These are phyloP conservation scores for Xylaria hypoxylon DNA, from an alignment of 2,329 filamentous ascomycete genomes.

Conservation along the genomic window DNA sequence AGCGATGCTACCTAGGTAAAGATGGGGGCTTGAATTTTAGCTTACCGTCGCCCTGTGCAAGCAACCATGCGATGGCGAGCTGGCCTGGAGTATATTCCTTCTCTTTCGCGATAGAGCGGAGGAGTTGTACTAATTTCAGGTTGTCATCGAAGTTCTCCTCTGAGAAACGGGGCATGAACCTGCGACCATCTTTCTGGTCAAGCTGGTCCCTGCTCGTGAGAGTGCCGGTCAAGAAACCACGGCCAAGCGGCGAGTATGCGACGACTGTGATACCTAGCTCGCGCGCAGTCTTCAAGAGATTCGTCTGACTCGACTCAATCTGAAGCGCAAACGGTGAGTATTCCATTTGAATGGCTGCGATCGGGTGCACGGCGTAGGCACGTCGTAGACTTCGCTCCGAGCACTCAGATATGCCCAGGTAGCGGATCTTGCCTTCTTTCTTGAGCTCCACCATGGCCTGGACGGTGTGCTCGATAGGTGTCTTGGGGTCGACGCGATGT, in stretches of 20 bases:
- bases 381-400: slow-evolving; percentile 60
- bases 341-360: slow-evolving; percentile 64
- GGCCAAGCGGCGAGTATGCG: slow-evolving; percentile 67
- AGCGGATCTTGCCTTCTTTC: slow-evolving; percentile 63
- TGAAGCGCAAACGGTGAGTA: slow-evolving; percentile 65
- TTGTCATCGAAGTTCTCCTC: slow-evolving; percentile 64
- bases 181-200: slow-evolving; percentile 54
- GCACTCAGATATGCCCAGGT: slow-evolving; percentile 63
- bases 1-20: slow-evolving; percentile 51
- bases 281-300: slow-evolving; percentile 61
- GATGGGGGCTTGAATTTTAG: background rate
- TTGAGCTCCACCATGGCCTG: slow-evolving; percentile 61
- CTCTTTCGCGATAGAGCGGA: slow-evolving; percentile 46
- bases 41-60: slow-evolving; percentile 58
- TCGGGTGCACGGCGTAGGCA: slow-evolving; percentile 60
- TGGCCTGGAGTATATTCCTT: slow-evolving; percentile 61
- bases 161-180: slow-evolving; percentile 56
- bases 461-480: slow-evolving; percentile 61
- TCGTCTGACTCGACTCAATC: slow-evolving; percentile 64
- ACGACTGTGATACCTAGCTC: slow-evolving; percentile 66
- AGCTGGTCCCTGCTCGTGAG: slow-evolving; percentile 60
- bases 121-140: slow-evolving; percentile 48
- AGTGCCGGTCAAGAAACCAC: slow-evolving; percentile 64
- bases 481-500: slow-evolving; percentile 60
- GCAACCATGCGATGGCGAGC: slow-evolving; percentile 66